Evolutionary conservation across 2,329 filamentous ascomycete genomes (phyloP), one percentile per base, ranked within the genome.

Genomic region (Aspergillus cejpii): DNA sequence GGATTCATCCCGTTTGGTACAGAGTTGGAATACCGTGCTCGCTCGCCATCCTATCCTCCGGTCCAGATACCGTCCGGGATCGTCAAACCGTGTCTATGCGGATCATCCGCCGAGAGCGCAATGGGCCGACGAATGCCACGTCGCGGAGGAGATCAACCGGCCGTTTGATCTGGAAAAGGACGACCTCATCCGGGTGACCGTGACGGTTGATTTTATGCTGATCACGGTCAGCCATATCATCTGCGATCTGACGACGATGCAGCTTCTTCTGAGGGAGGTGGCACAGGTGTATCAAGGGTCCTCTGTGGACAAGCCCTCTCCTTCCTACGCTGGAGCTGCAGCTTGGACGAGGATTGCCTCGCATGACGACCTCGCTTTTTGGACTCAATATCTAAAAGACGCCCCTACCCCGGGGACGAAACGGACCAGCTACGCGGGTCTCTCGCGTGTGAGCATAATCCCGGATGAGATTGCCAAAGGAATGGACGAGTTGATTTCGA

Each of bases 61-160:
- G 6, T 38, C 38, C 19, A 38, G 43, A 12, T 41, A 45, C 23
- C 24, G n/a, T n/a, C n/a, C n/a, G n/a, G n/a, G n/a, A n/a, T n/a
- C n/a, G n/a, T n/a, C n/a, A n/a, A n/a, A n/a, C n/a, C n/a, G n/a
- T n/a, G 11, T 14, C n/a, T 17, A 38, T 41, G 14, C 21, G 12
- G 21, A 5, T n/a, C 10, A 14, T 37, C 8, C n/a, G n/a, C n/a
- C n/a, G n/a, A n/a, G n/a, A 23, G 29, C 11, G 24, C 19, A 5
- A n/a, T 43, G 7, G 27, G 38, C 19, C 24, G 15, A 4, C 33
- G 19, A 23, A 17, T 19, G n/a, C n/a, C n/a, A n/a, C n/a, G n/a
- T n/a, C n/a, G n/a, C n/a, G n/a, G n/a, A n/a, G 3, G 44, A 43
- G 23, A 28, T 39, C 27, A 47, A 47, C 27, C 17, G 34, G 5